Conservation (phyloP, 768 basidiomycete genomes). For the Calocera viscosa region DNA sequence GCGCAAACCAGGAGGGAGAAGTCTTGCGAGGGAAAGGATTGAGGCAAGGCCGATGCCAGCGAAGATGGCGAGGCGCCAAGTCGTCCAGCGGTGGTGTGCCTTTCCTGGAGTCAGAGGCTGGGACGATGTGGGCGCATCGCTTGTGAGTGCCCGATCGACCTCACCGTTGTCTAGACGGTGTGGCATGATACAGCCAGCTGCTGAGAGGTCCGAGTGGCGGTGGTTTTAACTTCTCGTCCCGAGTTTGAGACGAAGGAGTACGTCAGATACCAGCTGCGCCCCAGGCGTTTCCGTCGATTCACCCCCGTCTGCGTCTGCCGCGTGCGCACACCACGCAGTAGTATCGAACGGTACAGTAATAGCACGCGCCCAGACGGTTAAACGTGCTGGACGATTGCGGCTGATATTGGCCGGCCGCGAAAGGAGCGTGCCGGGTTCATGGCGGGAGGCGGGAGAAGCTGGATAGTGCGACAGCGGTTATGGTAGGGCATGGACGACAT, state of each 20-base stretch:
- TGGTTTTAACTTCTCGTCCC: no score
- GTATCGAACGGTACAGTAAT: no score
- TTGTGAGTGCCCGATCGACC: no score
- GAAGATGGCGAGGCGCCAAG: neutral
- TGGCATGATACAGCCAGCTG: neutral
- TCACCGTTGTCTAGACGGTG: neutral
- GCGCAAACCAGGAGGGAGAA: neutral
- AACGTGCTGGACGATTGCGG: neutral
- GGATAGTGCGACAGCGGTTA: neutral
- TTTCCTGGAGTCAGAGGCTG: neutral
- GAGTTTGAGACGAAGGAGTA: no score
- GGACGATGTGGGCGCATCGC: neutral
- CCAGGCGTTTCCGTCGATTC: neutral
- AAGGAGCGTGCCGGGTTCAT: neutral
- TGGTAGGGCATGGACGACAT: no score
- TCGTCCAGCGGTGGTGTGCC: neutral
- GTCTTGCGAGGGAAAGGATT: neutral
- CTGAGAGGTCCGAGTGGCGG: neutral
- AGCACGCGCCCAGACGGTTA: neutral
- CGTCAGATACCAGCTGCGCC: no score
- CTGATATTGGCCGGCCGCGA: neutral
- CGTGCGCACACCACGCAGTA: neutral
- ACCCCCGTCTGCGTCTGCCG: neutral
- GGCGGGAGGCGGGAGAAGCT: neutral
- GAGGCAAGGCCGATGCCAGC: neutral